Percentiles rank a stretch among this genome's conserved stretches.
phyloP scores from a whole-genome alignment of 2,329 filamentous ascomycete species.

The Exophiala xenobiotica region DNA sequence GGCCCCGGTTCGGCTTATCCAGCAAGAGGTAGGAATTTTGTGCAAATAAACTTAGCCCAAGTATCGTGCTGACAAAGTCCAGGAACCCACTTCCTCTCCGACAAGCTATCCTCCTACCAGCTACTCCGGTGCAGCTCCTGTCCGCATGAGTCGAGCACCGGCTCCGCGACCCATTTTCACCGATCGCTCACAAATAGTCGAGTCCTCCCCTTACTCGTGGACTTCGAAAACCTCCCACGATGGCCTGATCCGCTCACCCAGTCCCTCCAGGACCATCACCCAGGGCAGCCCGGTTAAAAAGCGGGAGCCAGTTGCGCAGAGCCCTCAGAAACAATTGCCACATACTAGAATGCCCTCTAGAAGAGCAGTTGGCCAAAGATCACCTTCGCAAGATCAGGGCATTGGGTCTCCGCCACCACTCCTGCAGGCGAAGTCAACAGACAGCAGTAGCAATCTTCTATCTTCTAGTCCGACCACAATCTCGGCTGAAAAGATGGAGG shows the following conservation, averaged over 20 bases:
- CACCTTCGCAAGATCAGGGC: slow-evolving; percentile 8
- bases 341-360: slow-evolving; percentile 25
- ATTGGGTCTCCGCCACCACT: slow-evolving; percentile 6
- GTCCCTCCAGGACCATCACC: slow-evolving; percentile 36
- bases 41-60: slow-evolving; percentile 9
- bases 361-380: slow-evolving; percentile 6
- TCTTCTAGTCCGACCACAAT: slow-evolving; percentile 11
- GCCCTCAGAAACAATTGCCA: slow-evolving; percentile 30
- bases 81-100: slow-evolving; percentile 14
- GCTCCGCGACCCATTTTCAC: slow-evolving; percentile 46
- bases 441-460: slow-evolving; percentile 13
- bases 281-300: slow-evolving; percentile 27
- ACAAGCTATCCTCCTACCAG: slow-evolving; percentile 24
- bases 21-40: slow-evolving; percentile 25
- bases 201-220: slow-evolving; percentile 53
- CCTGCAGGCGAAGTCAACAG: slow-evolving; percentile 8
- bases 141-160: slow-evolving; percentile 20
- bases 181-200: slow-evolving; percentile 44
- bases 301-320: slow-evolving; percentile 27
- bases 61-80: slow-evolving; percentile 19
- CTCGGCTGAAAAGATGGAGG: neutral
- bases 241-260: slow-evolving; percentile 45
- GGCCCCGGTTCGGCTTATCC: slow-evolving; percentile 28
- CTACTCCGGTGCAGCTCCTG: slow-evolving; percentile 10
- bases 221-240: slow-evolving; percentile 53